phyloP scores from a whole-genome alignment of 306 rosid species.

The Fagus sylvatica region DNA sequence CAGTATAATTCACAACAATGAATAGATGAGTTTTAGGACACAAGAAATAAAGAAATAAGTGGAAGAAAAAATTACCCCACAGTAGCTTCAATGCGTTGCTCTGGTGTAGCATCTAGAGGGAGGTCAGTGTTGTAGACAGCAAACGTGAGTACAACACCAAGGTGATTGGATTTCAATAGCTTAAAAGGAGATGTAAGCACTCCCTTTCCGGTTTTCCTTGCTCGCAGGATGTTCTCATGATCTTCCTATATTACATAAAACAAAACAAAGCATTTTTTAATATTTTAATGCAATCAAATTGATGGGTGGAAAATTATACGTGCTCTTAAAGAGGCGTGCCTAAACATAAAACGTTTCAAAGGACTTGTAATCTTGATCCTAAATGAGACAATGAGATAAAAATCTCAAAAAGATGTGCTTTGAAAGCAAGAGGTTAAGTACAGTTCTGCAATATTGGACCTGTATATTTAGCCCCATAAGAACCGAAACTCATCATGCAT shows the following conservation, averaged over 20 bases:
- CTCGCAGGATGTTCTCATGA: conserved; percentile 91
- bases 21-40: neutral
- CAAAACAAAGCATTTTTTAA: neutral
- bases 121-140: conserved; percentile 72
- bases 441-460: neutral
- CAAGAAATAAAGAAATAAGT: conserved; percentile 7
- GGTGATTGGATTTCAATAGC: conserved; percentile 83
- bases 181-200: conserved; percentile 95
- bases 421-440: neutral
- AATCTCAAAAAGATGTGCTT: neutral
- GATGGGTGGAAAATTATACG: conserved; percentile 23
- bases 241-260: conserved; percentile 61
- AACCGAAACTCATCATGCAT: neutral
- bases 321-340: neutral
- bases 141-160: conserved; percentile 94
- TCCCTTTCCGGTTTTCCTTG: conserved; percentile 89
- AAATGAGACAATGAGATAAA: neutral
- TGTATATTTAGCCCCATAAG: neutral
- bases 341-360: neutral
- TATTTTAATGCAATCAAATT: conserved; percentile 18
- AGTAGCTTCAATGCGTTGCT: conserved; percentile 74
- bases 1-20: conserved; percentile 1
- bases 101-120: conserved; percentile 66
- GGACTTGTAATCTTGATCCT: neutral
- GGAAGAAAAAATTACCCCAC: conserved; percentile 65